phyloP scores from a whole-genome alignment of 2,329 filamentous ascomycete species.

The Monosporascus ibericus region DNA sequence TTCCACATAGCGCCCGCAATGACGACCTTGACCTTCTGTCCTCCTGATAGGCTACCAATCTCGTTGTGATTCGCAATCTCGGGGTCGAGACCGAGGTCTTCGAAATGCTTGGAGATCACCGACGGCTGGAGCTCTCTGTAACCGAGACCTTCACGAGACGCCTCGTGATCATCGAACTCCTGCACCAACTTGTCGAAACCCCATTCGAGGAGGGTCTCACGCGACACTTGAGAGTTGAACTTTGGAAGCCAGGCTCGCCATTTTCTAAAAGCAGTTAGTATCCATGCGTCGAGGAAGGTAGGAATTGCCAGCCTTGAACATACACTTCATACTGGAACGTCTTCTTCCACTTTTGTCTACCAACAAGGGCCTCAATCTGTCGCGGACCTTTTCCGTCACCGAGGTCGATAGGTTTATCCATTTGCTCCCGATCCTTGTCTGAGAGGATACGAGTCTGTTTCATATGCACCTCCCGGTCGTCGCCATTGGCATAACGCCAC shows the following conservation, averaged over 20 bases:
- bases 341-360: slow-evolving; percentile 99
- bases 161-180: slow-evolving; percentile 98
- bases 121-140: slow-evolving; percentile 91
- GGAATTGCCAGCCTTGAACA: slow-evolving; percentile 24
- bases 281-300: neutral
- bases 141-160: slow-evolving; percentile 94
- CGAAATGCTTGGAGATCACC: slow-evolving; percentile 95
- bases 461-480: slow-evolving; percentile 93
- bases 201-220: slow-evolving; percentile 79
- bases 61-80: slow-evolving; percentile 99
- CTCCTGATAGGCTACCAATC: slow-evolving; percentile 90
- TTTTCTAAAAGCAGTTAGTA: slow-evolving; percentile 54
- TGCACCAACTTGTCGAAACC: slow-evolving; percentile 93
- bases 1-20: slow-evolving; percentile 97
- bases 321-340: slow-evolving; percentile 95
- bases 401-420: slow-evolving; percentile 84
- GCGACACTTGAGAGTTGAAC: slow-evolving; percentile 85
- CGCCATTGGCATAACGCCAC: slow-evolving; percentile 96
- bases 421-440: slow-evolving; percentile 76
- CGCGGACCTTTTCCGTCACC: slow-evolving; percentile 72
- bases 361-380: slow-evolving; percentile 82
- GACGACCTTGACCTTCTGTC: slow-evolving; percentile 98
- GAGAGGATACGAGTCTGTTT: slow-evolving; percentile 94
- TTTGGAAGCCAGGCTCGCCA: slow-evolving; percentile 87
- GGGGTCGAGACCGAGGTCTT: slow-evolving; percentile 90